Percentiles rank a stretch among this genome's conserved stretches.
These are phyloP conservation scores for Aphanoascus verrucosus DNA, from an alignment of 2,329 filamentous ascomycete genomes.

Conservation along the genomic window DNA sequence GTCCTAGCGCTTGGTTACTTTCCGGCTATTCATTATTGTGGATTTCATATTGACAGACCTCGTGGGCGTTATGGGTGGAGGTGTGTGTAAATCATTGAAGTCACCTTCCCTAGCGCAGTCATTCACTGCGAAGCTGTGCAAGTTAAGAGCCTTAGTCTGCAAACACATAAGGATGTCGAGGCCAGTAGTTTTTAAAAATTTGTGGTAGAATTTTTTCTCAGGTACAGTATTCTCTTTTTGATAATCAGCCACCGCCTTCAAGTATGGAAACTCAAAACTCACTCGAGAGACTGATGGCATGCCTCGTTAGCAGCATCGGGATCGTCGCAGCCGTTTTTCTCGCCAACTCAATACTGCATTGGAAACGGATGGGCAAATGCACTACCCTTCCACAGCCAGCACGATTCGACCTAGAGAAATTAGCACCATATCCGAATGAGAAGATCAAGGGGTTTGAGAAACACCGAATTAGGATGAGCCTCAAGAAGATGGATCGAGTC, in stretches of 20 bases:
- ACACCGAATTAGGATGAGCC: constrained; percentile 39
- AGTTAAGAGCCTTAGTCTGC: too few relatives aligned
- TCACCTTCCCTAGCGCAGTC: not conserved
- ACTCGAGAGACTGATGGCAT: constrained; percentile 1
- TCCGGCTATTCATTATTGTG: not conserved
- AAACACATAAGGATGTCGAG: not conserved
- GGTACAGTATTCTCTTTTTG: not conserved
- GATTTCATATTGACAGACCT: not conserved
- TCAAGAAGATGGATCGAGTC: constrained; percentile 35
- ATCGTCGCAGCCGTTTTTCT: not conserved
- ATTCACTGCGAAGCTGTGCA: not conserved
- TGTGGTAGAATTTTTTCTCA: not conserved
- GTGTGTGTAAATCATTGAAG: not conserved
- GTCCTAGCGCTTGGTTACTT: not conserved
- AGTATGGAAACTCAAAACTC: constrained; percentile 1
- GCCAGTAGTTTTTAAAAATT: not conserved
- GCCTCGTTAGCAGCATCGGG: not conserved
- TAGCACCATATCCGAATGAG: constrained; percentile 30
- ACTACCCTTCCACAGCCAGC: not conserved
- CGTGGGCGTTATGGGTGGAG: not conserved
- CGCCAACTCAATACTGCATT: not conserved
- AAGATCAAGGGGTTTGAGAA: constrained; percentile 31
- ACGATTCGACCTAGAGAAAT: constrained; percentile 23
- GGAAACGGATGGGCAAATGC: not conserved
- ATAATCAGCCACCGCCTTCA: not conserved